These are phyloP conservation scores for Entelexis paramagnoliae DNA, from an alignment of 1,139 yeast genomes.

Conservation along the genomic window DNA sequence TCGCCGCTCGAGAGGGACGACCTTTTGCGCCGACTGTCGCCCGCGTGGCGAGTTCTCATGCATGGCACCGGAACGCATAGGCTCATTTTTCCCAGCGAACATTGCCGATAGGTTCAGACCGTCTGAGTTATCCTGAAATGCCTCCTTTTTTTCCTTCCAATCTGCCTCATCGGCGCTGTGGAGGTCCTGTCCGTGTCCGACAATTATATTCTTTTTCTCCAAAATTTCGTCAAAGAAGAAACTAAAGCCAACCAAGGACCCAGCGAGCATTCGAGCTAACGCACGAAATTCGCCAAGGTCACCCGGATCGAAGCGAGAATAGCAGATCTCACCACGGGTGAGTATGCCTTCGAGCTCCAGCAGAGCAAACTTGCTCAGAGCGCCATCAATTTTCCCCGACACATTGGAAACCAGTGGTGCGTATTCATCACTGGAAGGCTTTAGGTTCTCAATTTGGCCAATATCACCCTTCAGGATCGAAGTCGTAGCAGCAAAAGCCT, in stretches of 20 bases:
- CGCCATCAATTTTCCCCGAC: background rate
- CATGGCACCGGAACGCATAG: no score
- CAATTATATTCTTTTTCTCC: constrained; percentile 1
- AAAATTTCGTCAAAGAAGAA: constrained; percentile 4
- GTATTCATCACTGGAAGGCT: constrained; percentile 1
- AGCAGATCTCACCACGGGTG: constrained; percentile 22
- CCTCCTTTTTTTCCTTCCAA: background rate
- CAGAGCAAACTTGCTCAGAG: constrained; percentile 3
- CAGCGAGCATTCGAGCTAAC: constrained; percentile 1
- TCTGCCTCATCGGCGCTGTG: background rate
- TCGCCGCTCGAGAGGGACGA: background rate
- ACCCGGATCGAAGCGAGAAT: constrained; percentile 25
- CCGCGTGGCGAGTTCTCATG: no score
- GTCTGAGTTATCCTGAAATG: background rate
- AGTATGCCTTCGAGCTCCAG: constrained; percentile 8
- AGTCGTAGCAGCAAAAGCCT: background rate
- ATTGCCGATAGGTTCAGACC: no score
- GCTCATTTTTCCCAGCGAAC: no score
- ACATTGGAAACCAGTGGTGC: background rate
- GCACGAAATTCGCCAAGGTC: constrained; percentile 21
- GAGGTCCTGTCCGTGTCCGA: background rate
- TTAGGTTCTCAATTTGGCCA: background rate
- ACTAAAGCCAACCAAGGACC: background rate
- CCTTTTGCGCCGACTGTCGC: background rate
- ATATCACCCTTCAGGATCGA: background rate